Conservation (phyloP, 768 basidiomycete species). For the Antrodiella citrinella region DNA sequence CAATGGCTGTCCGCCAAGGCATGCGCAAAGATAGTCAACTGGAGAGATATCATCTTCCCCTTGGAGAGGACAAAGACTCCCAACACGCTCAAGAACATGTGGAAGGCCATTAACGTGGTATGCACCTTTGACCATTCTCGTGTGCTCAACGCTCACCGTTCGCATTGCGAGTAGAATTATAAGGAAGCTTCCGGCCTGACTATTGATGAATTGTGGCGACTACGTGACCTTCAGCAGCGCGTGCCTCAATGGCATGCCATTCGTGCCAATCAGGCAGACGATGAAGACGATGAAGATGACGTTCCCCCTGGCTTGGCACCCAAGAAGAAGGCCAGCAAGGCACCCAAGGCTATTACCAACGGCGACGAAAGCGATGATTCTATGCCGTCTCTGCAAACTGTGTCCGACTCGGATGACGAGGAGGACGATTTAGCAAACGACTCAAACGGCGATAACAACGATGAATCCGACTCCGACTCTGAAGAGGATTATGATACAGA, state of each 20-base stretch:
- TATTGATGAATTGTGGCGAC: slow-evolving; percentile 58
- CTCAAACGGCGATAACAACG: slow-evolving; percentile 29
- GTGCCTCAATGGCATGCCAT: slow-evolving; percentile 52
- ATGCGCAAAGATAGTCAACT: slow-evolving; percentile 38
- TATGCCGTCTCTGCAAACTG: slow-evolving; percentile 62
- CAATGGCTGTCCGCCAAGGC: slow-evolving; percentile 55
- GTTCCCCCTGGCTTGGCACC: slow-evolving; percentile 14
- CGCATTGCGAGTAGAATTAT: no score
- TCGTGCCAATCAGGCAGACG: slow-evolving; percentile 10
- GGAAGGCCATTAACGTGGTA: slow-evolving; percentile 57
- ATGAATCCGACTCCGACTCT: slow-evolving; percentile 25
- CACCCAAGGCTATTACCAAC: slow-evolving; percentile 42
- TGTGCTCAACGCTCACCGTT: no score
- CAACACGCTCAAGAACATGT: slow-evolving; percentile 48
- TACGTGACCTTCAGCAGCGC: slow-evolving; percentile 41
- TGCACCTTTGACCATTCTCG: slow-evolving; percentile 15
- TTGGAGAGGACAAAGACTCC: slow-evolving; percentile 46
- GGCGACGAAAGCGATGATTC: slow-evolving; percentile 41
- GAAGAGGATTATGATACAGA: slow-evolving; percentile 55
- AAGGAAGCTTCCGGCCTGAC: slow-evolving; percentile 38
- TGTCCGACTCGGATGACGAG: slow-evolving; percentile 52
- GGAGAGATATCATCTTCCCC: slow-evolving; percentile 51
- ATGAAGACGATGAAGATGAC: slow-evolving; percentile 20
- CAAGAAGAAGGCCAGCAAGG: slow-evolving; percentile 22
- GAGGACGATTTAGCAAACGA: slow-evolving; percentile 34